A percentile compares a stretch with the other conserved stretches of the same genome.
Evolutionary conservation across 1,284 basidiomycete genomes (phyloP).

Genomic region (Flammula alnicola): DNA sequence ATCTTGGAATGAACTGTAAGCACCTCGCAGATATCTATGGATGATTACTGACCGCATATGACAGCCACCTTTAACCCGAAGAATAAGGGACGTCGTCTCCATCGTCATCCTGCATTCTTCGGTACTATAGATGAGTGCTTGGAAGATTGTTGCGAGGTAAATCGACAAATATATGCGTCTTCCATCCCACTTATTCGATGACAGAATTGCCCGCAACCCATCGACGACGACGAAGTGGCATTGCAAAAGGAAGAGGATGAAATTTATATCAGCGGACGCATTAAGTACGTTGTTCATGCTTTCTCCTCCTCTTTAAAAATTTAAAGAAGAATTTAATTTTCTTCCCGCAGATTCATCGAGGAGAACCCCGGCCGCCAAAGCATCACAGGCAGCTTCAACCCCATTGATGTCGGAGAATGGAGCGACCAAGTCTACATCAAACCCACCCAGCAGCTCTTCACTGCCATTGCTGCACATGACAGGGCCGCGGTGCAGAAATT

Average conservation of each 20-base stretch:
- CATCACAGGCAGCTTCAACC: constrained; percentile 61
- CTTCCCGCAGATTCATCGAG: constrained; percentile 49
- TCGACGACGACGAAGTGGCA: constrained; percentile 53
- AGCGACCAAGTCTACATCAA: constrained; percentile 61
- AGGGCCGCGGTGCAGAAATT: constrained; percentile 41
- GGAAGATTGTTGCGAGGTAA: constrained; percentile 63
- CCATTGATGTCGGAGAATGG: constrained; percentile 64
- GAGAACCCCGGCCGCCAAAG: constrained; percentile 60
- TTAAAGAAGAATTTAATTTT: constrained; percentile 16
- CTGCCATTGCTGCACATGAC: constrained; percentile 52
- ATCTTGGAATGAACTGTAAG: constrained; percentile 28
- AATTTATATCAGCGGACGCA: constrained; percentile 10
- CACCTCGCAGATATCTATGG: neutral
- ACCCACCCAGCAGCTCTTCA: constrained; percentile 54
- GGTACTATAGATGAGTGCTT: constrained; percentile 59
- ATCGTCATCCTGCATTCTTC: constrained; percentile 67
- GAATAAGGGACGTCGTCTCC: constrained; percentile 59
- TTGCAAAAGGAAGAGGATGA: constrained; percentile 57
- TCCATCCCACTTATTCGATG: neutral
- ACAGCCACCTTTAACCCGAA: constrained; percentile 63
- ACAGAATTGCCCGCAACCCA: constrained; percentile 54
- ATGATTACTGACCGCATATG: neutral
- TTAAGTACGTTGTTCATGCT: neutral
- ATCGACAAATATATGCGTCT: neutral
- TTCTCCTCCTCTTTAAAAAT: neutral